Evolutionary conservation across 2,329 filamentous ascomycete genomes (phyloP).

Genomic region (Aspergillus pseudoviridinutans): DNA sequence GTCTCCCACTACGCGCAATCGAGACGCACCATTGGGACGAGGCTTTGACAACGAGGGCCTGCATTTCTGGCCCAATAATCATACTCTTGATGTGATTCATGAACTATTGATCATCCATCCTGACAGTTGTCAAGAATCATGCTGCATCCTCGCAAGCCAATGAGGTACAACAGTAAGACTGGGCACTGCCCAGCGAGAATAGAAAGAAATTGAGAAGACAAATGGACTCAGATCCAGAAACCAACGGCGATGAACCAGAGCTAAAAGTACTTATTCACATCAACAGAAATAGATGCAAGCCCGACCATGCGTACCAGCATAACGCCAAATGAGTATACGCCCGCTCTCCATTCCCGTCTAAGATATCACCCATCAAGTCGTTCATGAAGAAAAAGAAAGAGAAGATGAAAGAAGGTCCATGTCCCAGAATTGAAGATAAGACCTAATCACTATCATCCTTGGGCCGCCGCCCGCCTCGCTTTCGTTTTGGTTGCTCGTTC

Average conservation of each 20-base stretch:
- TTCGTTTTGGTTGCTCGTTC: conserved; percentile 47
- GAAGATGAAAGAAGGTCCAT: background rate
- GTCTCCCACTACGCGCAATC: background rate
- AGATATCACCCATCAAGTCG: conserved; percentile 26
- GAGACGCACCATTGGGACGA: background rate
- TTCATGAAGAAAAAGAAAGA: conserved; percentile 14
- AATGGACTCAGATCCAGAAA: background rate
- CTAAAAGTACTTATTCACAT: conserved; percentile 16
- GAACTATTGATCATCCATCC: background rate
- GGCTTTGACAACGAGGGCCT: background rate
- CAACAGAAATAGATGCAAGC: conserved; percentile 16
- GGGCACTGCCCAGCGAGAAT: background rate
- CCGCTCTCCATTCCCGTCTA: conserved; percentile 22
- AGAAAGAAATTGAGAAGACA: background rate
- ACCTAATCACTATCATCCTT: conserved; percentile 39
- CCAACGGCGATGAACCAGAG: background rate
- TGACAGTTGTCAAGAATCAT: background rate
- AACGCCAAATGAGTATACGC: conserved; percentile 25
- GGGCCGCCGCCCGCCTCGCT: conserved; percentile 38
- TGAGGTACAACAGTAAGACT: background rate
- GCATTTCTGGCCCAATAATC: background rate
- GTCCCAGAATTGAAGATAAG: background rate
- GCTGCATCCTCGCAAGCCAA: background rate
- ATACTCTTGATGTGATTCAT: background rate
- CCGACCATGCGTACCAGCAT: conserved; percentile 18